Evolutionary conservation across 768 basidiomycete species (phyloP), one percentile per base, ranked within the genome.

Genomic region (Naematelia aurantialba): DNA sequence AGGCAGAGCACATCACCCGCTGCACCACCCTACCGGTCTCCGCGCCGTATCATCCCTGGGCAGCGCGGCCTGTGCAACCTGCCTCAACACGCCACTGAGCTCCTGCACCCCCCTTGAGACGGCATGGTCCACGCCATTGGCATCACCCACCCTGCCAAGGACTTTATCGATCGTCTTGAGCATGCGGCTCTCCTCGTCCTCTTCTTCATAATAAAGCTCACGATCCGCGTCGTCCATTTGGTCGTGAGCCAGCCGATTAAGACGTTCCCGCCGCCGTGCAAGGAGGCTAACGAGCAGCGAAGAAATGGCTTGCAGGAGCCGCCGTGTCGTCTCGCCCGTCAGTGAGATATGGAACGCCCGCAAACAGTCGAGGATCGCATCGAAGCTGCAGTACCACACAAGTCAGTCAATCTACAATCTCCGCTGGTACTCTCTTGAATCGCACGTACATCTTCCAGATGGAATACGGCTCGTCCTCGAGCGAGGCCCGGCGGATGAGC

Each of bases 191-290:
- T 69, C 65, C 8, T 66, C 58, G 25, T 55, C 55, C 48, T 67
- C 57, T 25, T 64, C 65, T 42, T 66, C 62, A 29, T 48, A 12
- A 5, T 52, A 58, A 17, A 66, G 27, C 56, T 69, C 62, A 1
- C 44, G 22, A 48, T 69, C 68, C 3, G 30, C 59, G 27, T 64
- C 60, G 29, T 67, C 65, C 62, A 69, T 66, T 46, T 66, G 50
- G n/a, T n/a, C n/a, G n/a, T n/a, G n/a, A 4, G 26, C 34, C n/a
- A 52, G 21, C 48, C 60, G 58, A 14, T 47, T 29, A 34, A 58
- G 45, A 8, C 60, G 55, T 42, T 62, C 67, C 22, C 54, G 5
- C 24, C 67, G 50, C 26, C 57, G 17, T 11, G 57, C n/a, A 14
- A 51, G 25, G 1, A 68, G 49, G 30, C 60, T 59, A 10, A 17